A percentile compares a stretch with the other conserved stretches of the same genome.
These are phyloP conservation scores for Geum urbanum DNA, from an alignment of 306 rosid genomes.

Conservation along the genomic window DNA sequence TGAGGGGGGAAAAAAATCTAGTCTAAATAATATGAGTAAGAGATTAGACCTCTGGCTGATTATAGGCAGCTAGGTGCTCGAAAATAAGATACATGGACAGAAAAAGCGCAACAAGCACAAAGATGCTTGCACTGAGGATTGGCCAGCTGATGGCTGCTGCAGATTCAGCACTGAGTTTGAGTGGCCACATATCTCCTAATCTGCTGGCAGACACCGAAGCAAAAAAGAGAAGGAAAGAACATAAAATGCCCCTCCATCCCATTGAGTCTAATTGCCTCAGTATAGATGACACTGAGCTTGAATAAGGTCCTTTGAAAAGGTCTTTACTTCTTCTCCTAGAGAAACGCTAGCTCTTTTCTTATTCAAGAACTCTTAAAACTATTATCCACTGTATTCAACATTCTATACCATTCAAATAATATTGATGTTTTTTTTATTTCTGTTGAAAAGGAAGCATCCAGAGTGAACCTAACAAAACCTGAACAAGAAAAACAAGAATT, in stretches of 20 bases:
- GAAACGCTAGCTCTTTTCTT: conserved; percentile 13
- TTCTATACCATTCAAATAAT: neutral
- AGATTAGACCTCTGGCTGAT: conserved; percentile 85
- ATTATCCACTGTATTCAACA: conserved; percentile 4
- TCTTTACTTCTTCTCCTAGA: neutral
- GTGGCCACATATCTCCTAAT: conserved; percentile 54
- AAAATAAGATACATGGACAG: conserved; percentile 86
- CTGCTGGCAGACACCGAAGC: conserved; percentile 55
- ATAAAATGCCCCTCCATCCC: conserved; percentile 59
- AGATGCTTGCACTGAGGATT: conserved; percentile 72
- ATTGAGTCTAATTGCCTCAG: conserved; percentile 28
- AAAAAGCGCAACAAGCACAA: conserved; percentile 68
- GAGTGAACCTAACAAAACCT: conserved; percentile 26
- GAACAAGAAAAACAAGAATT: conserved; percentile 23
- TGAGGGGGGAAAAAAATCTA: neutral
- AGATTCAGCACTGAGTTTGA: conserved; percentile 44
- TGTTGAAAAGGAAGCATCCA: conserved; percentile 17
- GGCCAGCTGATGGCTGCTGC: conserved; percentile 67
- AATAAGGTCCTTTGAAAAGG: conserved; percentile 3
- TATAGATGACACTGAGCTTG: conserved; percentile 15
- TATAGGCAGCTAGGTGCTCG: conserved; percentile 87
- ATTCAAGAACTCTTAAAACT: conserved; percentile 5
- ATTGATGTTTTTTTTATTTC: conserved; percentile 2
- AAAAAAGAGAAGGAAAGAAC: conserved; percentile 45
- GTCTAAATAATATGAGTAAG: conserved; percentile 16